Evolutionary conservation across 768 basidiomycete genomes (phyloP).

Genomic region (Cantharellus cinnabarinus): DNA sequence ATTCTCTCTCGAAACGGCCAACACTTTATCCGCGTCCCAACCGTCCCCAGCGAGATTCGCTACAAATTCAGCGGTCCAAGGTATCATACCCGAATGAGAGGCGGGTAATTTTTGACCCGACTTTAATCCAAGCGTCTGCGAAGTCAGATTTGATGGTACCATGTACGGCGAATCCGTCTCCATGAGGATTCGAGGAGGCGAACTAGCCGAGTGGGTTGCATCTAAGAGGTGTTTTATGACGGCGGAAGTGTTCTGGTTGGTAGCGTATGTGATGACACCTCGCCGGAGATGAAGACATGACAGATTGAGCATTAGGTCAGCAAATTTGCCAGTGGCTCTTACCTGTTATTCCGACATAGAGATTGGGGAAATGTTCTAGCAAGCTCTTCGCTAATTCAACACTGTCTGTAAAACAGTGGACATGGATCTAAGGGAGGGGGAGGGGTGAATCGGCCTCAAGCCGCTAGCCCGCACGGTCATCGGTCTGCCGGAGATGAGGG

Average conservation of each 20-base stretch:
- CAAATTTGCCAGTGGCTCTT: conserved; percentile 1
- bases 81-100: conserved; percentile 64
- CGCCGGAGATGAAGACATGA: not conserved
- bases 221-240: conserved; percentile 37
- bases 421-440: conserved; percentile 35
- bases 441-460: not conserved
- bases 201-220: conserved; percentile 4
- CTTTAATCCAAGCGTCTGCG: conserved; percentile 25
- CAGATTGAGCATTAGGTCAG: not conserved
- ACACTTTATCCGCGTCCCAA: conserved; percentile 1
- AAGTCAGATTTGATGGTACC: conserved; percentile 50
- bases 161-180: conserved; percentile 84
- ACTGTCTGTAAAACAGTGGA: conserved; percentile 77
- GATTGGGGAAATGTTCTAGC: conserved; percentile 57
- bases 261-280: conserved; percentile 67
- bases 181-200: conserved; percentile 27
- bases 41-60: conserved; percentile 21
- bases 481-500: not conserved
- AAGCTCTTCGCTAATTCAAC: conserved; percentile 53
- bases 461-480: not conserved
- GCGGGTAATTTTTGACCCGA: conserved; percentile 28
- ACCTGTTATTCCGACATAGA: conserved; percentile 71
- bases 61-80: conserved; percentile 66
- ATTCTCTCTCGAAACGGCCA: not conserved
- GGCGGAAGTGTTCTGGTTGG: conserved; percentile 48